These are phyloP conservation scores for Volvariella volvacea DNA, from an alignment of 1,284 basidiomycete genomes.

Conservation along the genomic window DNA sequence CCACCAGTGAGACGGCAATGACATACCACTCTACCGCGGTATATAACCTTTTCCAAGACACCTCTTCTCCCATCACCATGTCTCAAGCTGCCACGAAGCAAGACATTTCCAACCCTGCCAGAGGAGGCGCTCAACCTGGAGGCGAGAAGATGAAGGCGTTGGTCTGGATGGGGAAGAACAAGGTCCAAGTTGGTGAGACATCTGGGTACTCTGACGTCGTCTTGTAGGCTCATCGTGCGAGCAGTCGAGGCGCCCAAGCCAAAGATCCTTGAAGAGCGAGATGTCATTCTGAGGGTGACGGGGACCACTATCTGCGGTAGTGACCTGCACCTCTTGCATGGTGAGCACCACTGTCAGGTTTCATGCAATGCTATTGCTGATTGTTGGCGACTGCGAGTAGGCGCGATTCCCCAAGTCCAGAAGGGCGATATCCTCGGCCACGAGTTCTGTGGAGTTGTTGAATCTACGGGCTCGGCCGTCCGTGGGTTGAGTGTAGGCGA, in stretches of 20 bases:
- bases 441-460: constrained; percentile 44
- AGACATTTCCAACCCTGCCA: too few relatives aligned
- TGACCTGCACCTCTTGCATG: constrained; percentile 43
- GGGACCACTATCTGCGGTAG: constrained; percentile 67
- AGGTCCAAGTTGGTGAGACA: constrained; percentile 15
- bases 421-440: constrained; percentile 75
- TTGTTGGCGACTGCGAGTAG: too few relatives aligned
- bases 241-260: constrained; percentile 59
- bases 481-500: constrained; percentile 55
- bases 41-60: too few relatives aligned
- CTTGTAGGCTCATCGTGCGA: constrained; percentile 28
- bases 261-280: constrained; percentile 61
- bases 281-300: constrained; percentile 62
- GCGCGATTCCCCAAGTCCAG: constrained; percentile 51
- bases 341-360: too few relatives aligned
- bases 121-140: constrained; percentile 32
- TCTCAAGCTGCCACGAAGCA: too few relatives aligned
- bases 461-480: constrained; percentile 58
- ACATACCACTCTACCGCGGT: too few relatives aligned
- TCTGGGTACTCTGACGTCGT: too few relatives aligned
- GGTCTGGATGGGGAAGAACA: constrained; percentile 55
- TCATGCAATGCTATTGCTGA: too few relatives aligned
- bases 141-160: constrained; percentile 62
- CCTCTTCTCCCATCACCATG: too few relatives aligned
- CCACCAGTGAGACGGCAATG: too few relatives aligned